Percentiles rank a stretch among this genome's conserved stretches.
Evolutionary conservation across 192 early-diverging fungal species (phyloP).

Genomic region (Geranomyces variabilis): DNA sequence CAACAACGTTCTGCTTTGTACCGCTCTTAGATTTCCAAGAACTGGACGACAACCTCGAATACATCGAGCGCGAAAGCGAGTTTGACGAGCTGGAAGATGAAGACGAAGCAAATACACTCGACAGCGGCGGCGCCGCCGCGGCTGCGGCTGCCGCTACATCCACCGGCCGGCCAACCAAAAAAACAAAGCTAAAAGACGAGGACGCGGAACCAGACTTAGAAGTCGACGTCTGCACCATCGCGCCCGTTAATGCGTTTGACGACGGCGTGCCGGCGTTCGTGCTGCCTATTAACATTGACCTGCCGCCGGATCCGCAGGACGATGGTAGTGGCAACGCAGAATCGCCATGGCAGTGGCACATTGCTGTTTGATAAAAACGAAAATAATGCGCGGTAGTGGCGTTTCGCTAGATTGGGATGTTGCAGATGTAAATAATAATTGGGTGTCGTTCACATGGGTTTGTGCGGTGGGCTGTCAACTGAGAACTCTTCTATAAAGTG

Average conservation of each 20-base stretch:
- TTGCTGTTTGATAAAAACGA: constrained; percentile 12
- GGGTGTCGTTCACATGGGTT: too few relatives aligned
- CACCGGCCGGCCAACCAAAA: constrained; percentile 15
- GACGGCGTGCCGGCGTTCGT: constrained; percentile 13
- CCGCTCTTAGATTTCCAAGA: constrained; percentile 72
- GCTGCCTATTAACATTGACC: neutral
- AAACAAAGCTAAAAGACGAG: neutral
- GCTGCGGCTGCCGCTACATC: too few relatives aligned
- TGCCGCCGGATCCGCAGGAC: neutral
- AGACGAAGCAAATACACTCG: neutral
- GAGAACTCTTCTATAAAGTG: too few relatives aligned
- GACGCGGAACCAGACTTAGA: neutral
- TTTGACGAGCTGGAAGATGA: constrained; percentile 77
- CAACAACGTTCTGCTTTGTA: neutral
- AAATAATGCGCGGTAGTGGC: too few relatives aligned
- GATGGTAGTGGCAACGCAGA: neutral
- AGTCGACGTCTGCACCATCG: constrained; percentile 26
- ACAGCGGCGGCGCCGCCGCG: neutral
- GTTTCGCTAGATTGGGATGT: too few relatives aligned
- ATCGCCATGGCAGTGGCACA: constrained; percentile 24
- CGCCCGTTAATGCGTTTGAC: constrained; percentile 16
- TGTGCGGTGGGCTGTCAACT: too few relatives aligned
- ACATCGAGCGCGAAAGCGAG: constrained; percentile 89
- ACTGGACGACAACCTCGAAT: constrained; percentile 93
- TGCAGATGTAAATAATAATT: too few relatives aligned